These are phyloP conservation scores for Ziziphus jujuba DNA, from an alignment of 306 rosid genomes.

Conservation along the genomic window DNA sequence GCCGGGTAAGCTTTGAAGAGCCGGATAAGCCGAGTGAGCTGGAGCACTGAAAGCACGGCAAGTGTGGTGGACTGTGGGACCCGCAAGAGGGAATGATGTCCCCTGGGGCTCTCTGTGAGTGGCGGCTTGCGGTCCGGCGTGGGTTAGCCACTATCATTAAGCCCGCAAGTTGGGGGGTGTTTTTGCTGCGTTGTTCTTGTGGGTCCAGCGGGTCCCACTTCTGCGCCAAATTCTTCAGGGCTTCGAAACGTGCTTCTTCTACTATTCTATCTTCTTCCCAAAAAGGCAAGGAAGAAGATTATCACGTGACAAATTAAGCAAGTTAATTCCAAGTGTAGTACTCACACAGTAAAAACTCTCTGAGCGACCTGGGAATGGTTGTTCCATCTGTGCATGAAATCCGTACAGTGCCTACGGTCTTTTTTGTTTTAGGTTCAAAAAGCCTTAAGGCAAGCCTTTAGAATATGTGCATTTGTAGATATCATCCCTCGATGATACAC, in stretches of 20 bases:
- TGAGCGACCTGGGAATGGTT: too few species aligned
- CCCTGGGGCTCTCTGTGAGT: constrained; percentile 25
- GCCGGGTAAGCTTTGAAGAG: constrained; percentile 19
- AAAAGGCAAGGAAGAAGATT: neutral
- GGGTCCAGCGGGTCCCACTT: constrained; percentile 22
- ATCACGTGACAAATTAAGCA: constrained; percentile 11
- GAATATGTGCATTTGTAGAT: too few species aligned
- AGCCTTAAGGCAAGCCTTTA: too few species aligned
- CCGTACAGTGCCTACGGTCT: too few species aligned
- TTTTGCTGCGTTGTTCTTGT: constrained; percentile 7
- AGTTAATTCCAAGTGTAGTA: too few species aligned
- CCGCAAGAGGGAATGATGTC: constrained; percentile 34
- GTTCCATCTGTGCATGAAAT: too few species aligned
- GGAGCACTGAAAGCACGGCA: neutral
- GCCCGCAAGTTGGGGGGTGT: constrained; percentile 36
- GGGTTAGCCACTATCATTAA: constrained; percentile 66
- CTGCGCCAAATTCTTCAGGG: too few species aligned
- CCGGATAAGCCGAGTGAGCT: constrained; percentile 6
- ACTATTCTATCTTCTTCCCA: neutral
- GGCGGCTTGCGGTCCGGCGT: constrained; percentile 69
- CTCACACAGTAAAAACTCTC: neutral
- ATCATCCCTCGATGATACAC: too few species aligned
- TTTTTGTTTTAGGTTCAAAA: too few species aligned
- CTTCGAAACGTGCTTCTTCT: too few species aligned
- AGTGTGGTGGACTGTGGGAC: constrained; percentile 48